These are phyloP conservation scores for Pseudocercospora fuligena DNA, from an alignment of 2,329 filamentous ascomycete species.

Conservation along the genomic window DNA sequence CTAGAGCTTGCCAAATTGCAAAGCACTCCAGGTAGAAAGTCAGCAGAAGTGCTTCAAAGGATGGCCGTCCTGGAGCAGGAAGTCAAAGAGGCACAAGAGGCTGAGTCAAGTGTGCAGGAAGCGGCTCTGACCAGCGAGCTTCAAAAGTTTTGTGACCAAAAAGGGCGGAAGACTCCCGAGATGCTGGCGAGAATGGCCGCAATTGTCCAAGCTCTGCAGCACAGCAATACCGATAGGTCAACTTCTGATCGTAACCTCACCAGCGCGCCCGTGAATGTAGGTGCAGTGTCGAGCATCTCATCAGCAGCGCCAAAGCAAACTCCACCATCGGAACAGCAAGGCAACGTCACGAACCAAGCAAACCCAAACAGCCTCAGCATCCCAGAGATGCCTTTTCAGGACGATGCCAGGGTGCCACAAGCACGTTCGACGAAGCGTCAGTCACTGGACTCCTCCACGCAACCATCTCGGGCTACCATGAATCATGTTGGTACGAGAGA, in stretches of 20 bases:
- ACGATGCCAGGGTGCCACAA: background rate
- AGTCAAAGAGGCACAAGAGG: background rate
- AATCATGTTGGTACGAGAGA: background rate
- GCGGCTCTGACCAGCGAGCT: background rate
- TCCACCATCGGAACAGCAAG: background rate
- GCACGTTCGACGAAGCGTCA: background rate
- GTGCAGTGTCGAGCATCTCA: background rate
- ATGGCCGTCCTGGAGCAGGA: background rate
- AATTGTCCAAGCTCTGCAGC: constrained; percentile 5
- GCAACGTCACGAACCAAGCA: background rate
- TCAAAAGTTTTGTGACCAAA: constrained; percentile 7
- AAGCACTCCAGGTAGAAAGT: constrained; percentile 1
- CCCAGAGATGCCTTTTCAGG: background rate
- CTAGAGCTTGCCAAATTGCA: background rate
- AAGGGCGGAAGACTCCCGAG: constrained; percentile 16
- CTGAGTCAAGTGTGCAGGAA: background rate
- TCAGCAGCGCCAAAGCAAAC: background rate
- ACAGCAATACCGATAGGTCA: background rate
- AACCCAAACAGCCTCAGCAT: background rate
- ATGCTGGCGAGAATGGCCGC: constrained; percentile 15
- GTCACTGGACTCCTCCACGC: background rate
- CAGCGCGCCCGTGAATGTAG: background rate
- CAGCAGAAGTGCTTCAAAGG: background rate
- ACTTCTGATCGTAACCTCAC: background rate
- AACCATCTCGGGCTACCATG: background rate